Conservation (phyloP, 176 grass and related monocot species). For the Puya raimondii region DNA sequence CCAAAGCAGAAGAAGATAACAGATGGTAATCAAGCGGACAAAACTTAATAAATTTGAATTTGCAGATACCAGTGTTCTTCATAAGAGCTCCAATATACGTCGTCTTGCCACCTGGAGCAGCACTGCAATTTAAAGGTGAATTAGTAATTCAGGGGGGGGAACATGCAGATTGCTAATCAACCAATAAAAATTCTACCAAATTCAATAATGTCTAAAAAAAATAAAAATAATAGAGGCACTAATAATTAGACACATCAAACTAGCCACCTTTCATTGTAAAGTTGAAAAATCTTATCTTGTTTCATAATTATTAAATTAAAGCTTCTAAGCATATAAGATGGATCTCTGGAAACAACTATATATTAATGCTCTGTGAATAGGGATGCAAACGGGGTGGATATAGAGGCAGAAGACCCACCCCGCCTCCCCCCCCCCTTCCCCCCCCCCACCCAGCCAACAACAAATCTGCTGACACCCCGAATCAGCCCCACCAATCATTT, state of each 20-base stretch:
- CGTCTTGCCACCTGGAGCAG: conserved; percentile 97
- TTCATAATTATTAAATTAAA: no score
- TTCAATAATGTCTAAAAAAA: neutral
- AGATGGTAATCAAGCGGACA: neutral
- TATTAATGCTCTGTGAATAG: no score
- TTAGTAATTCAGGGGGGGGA: conserved; percentile 3
- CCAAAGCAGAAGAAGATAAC: neutral
- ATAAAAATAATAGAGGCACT: neutral
- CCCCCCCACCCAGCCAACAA: no score
- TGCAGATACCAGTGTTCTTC: conserved; percentile 81
- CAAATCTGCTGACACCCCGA: no score
- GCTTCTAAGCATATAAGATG: no score
- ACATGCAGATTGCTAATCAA: neutral
- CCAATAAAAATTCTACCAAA: neutral
- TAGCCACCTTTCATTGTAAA: no score
- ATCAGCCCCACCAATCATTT: no score
- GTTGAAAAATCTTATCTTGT: no score
- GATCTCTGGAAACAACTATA: no score
- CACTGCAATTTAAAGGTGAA: conserved; percentile 38
- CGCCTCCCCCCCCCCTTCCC: no score
- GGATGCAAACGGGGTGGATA: no score
- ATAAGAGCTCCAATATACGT: conserved; percentile 94
- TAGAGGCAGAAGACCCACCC: no score
- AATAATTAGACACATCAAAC: neutral
- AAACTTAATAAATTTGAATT: neutral